A percentile compares a stretch with the other conserved stretches of the same genome.
These are phyloP conservation scores for Fraxinus sp. DNA, from an alignment of 305 asterid species.

Conservation along the genomic window DNA sequence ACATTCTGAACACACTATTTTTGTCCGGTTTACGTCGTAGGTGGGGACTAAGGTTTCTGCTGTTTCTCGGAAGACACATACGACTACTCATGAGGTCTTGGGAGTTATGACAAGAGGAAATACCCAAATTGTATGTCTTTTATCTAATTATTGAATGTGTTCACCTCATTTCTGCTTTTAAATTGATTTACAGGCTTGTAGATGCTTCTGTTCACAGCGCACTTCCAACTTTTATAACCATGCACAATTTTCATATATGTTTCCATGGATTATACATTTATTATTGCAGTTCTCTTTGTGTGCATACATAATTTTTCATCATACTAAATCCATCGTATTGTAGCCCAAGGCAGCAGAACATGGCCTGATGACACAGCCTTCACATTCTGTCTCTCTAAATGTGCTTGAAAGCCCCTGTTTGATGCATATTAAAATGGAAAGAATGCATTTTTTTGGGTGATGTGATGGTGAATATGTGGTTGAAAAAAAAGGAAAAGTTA, in stretches of 20 bases:
- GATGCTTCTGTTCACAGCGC: conserved; percentile 4
- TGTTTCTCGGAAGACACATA: conserved; percentile 83
- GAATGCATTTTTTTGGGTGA: no score
- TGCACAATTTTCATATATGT: not conserved
- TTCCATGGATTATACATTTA: not conserved
- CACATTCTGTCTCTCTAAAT: not conserved
- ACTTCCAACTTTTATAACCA: conserved; percentile 1
- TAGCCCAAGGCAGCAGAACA: not conserved
- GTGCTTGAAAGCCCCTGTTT: not conserved
- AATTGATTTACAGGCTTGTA: conserved; percentile 15
- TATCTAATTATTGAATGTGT: conserved; percentile 12
- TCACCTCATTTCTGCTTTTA: conserved; percentile 9
- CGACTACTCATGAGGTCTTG: conserved; percentile 89
- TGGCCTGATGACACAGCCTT: not conserved
- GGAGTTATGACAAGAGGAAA: conserved; percentile 78
- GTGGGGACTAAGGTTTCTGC: conserved; percentile 94
- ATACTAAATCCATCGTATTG: not conserved
- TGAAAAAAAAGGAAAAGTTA: no score
- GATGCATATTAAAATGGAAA: no score
- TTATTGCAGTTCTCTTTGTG: not conserved
- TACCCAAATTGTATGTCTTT: conserved; percentile 77
- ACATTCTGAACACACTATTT: conserved; percentile 13
- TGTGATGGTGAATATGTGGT: no score
- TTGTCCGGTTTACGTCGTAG: conserved; percentile 32
- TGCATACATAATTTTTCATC: not conserved